phyloP scores from a whole-genome alignment of 257 asterid species.

The Thymus quinquecostatus region DNA sequence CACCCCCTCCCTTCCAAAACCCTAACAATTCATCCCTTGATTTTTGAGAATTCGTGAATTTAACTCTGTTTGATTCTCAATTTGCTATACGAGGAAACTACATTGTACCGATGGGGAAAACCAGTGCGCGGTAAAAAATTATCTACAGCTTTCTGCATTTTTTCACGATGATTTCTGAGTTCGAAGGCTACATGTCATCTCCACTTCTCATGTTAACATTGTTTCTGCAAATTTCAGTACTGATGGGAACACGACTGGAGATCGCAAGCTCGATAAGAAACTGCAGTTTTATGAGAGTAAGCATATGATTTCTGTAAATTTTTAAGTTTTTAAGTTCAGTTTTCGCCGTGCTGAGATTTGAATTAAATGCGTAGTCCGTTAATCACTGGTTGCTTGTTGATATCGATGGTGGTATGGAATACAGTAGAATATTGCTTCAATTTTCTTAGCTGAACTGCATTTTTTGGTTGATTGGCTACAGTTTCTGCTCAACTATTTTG shows the following conservation, averaged over 20 bases:
- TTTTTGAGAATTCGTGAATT: neutral
- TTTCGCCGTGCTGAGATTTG: neutral
- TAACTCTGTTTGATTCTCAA: neutral
- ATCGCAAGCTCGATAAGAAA: slow-evolving; percentile 73
- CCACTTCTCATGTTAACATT: neutral
- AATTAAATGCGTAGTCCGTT: neutral
- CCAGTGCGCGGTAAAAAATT: slow-evolving; percentile 42
- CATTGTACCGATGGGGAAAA: slow-evolving; percentile 47
- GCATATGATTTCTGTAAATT: neutral
- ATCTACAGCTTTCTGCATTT: neutral
- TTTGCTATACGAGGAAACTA: neutral
- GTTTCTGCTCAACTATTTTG: neutral
- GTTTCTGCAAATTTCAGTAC: slow-evolving; percentile 39
- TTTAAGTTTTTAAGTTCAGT: neutral
- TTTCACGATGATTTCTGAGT: neutral
- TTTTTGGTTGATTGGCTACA: neutral
- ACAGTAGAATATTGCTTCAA: neutral
- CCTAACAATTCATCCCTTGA: slow-evolving; percentile 25
- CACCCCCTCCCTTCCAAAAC: neutral
- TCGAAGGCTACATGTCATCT: neutral
- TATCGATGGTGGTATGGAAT: neutral
- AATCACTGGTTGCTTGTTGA: neutral
- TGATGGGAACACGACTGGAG: slow-evolving; percentile 50
- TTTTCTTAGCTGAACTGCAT: neutral
- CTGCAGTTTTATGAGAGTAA: slow-evolving; percentile 66